Evolutionary conservation across 1,284 basidiomycete species (phyloP).

Genomic region (Serendipita sp.): DNA sequence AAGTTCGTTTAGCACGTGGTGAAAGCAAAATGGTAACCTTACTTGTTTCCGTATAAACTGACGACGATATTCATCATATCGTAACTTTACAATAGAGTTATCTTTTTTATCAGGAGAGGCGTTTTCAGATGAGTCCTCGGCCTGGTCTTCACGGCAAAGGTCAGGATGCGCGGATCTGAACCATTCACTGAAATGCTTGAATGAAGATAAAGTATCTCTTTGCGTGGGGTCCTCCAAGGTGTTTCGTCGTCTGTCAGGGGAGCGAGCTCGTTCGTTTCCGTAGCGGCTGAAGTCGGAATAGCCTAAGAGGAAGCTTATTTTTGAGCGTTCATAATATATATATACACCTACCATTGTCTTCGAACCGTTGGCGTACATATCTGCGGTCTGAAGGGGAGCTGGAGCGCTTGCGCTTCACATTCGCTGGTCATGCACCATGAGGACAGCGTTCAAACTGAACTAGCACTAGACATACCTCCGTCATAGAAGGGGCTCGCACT

Average conservation of each 20-base stretch:
- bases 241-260: constrained; percentile 2
- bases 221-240: background rate
- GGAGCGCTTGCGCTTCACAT: constrained; percentile 1
- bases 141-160: background rate
- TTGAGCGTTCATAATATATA: background rate
- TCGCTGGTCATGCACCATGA: no score
- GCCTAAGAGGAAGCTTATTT: background rate
- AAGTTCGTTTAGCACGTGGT: constrained; percentile 17
- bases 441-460: no score
- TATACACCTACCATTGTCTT: background rate
- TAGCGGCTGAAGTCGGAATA: background rate
- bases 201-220: background rate
- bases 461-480: background rate
- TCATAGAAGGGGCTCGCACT: background rate
- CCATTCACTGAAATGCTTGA: background rate
- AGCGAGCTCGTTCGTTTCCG: background rate
- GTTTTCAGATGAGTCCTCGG: background rate
- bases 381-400: background rate
- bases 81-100: background rate
- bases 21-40: constrained; percentile 16
- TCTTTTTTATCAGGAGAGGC: background rate
- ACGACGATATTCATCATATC: constrained; percentile 5
- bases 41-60: constrained; percentile 1
- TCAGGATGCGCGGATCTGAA: background rate
- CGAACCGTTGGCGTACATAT: background rate